Percentiles rank a stretch among this genome's conserved stretches.
Evolutionary conservation across 257 asterid species (phyloP).

Genomic region (Fraxinus excelsior): DNA sequence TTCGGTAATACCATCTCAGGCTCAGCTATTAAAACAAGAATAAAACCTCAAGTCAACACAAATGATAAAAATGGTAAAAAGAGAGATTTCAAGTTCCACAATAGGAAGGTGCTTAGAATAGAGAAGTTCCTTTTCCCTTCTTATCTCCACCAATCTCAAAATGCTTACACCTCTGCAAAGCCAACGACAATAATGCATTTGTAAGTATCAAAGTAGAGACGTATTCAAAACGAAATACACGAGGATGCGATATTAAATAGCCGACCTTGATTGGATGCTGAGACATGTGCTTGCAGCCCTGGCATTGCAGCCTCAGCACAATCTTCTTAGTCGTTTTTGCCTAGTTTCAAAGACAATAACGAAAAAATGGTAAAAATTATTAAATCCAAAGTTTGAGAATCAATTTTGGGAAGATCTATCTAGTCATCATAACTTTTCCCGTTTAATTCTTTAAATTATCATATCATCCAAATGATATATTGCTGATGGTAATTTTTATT

Average conservation of each 20-base stretch:
- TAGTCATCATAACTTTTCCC: not conserved
- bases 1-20: too few species aligned
- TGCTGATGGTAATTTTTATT: not conserved
- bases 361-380: not conserved
- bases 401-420: not conserved
- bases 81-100: not conserved
- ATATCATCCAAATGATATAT: not conserved
- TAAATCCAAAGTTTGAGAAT: not conserved
- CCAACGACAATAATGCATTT: not conserved
- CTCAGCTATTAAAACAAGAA: not conserved
- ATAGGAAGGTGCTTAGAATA: conserved; percentile 22
- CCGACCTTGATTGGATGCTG: conserved; percentile 50
- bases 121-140: conserved; percentile 49
- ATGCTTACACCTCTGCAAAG: conserved; percentile 49
- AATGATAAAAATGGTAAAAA: not conserved
- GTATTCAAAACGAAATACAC: not conserved
- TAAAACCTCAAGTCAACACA: not conserved
- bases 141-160: conserved; percentile 51
- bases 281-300: conserved; percentile 45
- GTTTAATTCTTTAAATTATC: not conserved
- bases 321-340: conserved; percentile 54
- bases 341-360: too few species aligned
- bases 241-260: not conserved
- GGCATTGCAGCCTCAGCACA: conserved; percentile 53
- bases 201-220: not conserved